Evolutionary conservation across 169 alveolate genomes (phyloP), one percentile per base, ranked within the genome.

Genomic region (Plasmodium vinckei): DNA sequence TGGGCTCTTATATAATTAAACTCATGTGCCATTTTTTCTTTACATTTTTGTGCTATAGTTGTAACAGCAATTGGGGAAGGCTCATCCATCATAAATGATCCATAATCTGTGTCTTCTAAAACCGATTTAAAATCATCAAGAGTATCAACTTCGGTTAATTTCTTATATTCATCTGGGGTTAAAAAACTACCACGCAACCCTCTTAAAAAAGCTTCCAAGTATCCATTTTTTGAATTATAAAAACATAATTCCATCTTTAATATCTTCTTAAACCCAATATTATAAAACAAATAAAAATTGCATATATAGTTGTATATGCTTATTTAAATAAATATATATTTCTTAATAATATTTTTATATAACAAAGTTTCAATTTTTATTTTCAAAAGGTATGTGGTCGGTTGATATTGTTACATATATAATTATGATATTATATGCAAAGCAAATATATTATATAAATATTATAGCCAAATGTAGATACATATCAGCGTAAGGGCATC

Each of bases 41-140:
- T 96, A 73, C 98, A 95, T 91, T 95, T 96, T 82, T 94, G 96
- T 67, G 98, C 95, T 51, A 98, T 95, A 15, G 96, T 93, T 49
- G 98, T 94, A 5, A 97, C 96, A 27, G 98, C 97, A 57, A 97
- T 93, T 51, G 98, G 97, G 39, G 95, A 94, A 17, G 97, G 98
- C 72, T 98, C 99, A 84, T 97, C 98, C 94, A 97, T 97, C 89
- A 98, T 89, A 87, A 97, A 98, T 44, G 97, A 87, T 27, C 96
- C 97, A 94, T 98, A 98, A 92, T 98, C 99, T 23, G 99, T 98
- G 88, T 98, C 99, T 87, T 98, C 99, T 64, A 98, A 95, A 57
- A 98, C 98, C 69, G 97, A 92, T 51, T 97, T 93, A 72, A 97
- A 94, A 68, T 97, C 98, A 53, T 97, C 98, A n/a, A 97, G 91